Evolutionary conservation across 805 yeast species (phyloP).

Genomic region (Saturnispora besseyi): DNA sequence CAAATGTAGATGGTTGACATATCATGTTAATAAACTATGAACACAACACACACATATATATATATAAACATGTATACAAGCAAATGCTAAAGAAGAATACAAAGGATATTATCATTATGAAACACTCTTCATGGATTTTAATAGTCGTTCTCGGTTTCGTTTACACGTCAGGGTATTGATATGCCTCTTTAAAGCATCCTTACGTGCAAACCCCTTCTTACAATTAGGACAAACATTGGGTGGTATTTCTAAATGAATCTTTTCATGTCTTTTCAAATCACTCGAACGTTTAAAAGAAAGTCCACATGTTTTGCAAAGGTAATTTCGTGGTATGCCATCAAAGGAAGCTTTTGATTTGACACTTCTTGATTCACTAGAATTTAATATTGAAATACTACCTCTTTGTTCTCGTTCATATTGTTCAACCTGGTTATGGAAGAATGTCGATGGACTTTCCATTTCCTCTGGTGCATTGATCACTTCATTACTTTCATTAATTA

Average conservation of each 20-base stretch:
- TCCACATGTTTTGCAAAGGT: conserved; percentile 50
- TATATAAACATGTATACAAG: no score
- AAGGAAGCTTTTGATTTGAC: neutral
- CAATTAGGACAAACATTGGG: conserved; percentile 70
- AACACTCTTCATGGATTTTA: conserved; percentile 10
- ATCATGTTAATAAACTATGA: no score
- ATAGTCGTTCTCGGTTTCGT: conserved; percentile 52
- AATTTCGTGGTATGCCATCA: conserved; percentile 15
- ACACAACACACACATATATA: no score
- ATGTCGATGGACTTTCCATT: neutral
- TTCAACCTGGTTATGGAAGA: neutral
- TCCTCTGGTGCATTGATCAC: neutral
- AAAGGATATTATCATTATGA: neutral
- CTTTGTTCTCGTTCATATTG: neutral
- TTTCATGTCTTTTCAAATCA: conserved; percentile 66
- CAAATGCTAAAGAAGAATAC: no score
- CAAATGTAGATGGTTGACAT: neutral
- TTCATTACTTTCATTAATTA: neutral
- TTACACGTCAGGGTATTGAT: conserved; percentile 66
- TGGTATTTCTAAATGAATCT: conserved; percentile 61
- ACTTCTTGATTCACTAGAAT: neutral
- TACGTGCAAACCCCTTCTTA: conserved; percentile 77
- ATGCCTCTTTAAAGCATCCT: conserved; percentile 75
- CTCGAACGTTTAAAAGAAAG: conserved; percentile 58
- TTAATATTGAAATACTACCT: neutral